Base-by-base conservation (phyloP, 331 rosid species). In the Phaseolus coccineus region DNA sequence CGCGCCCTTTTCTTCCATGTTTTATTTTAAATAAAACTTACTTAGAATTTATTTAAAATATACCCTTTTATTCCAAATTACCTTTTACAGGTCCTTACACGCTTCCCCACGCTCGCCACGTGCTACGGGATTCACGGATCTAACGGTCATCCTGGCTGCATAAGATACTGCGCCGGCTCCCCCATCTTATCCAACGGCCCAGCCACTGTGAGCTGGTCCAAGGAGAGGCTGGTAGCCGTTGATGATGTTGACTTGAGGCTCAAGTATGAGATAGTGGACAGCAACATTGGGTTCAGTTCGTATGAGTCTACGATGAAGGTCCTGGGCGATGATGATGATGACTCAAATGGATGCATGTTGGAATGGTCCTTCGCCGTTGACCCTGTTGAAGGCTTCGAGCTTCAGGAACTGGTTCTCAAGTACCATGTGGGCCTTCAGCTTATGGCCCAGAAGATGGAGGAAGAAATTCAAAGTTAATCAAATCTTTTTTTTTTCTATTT, bases 141-240 rank as follows among this genome's bases (percentile, higher is more conserved):
- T 3, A 89, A 88, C 77, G 87, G 90, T 64, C 87, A 88, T 35
- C 83, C 87, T 8, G 91, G 94, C 42, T 88, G 90, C 85, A 83
- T 91, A 62, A 73, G 98, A 42, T 88, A 59, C 86, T 88, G 94
- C 27, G 77, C 86, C 0, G 92, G 97, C 9, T 88, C n/a, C 80
- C 85, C 93, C 5, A 85, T 91, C 64, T 87, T 88, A 27, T 79
- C 91, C 4, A 11, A 72, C 55, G 81, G 31, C 12, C 66, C 61
- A 0, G 44, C 15, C 1, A 47, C 31, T 27, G 37, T 74, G 8
- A 78, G 86, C 84, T 88, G 94, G 91, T 88, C 91, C 12, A 85
- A 84, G 79, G 92, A 90, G 78, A 84, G 88, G 73, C 71, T 85
- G 1, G 14, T 82, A 3, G 88, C 84, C 74, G 76, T 88, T 62